Evolutionary conservation across 129 eudicot species (phyloP), one percentile per base, ranked within the genome.

Genomic region (Ambrosia artemisiifolia): DNA sequence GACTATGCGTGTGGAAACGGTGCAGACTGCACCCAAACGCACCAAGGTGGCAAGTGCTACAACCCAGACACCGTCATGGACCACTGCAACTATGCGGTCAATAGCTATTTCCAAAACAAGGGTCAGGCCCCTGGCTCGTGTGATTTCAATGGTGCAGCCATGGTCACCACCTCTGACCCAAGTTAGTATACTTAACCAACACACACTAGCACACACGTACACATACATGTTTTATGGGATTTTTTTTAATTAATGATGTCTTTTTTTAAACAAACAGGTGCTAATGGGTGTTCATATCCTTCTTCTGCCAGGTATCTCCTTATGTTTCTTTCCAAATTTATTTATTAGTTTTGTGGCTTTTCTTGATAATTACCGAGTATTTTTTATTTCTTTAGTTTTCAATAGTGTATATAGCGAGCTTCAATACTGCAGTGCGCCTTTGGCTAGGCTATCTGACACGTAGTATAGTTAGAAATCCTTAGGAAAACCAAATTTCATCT

Each of bases 1-100:
- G 97, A 91, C 84, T 91, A 84, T 42, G 96, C 97, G 2, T 91
- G 97, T 83, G 96, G 96, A 74, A 75, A 84, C 33, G 97, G 97
- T 47, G 97, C 88, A 9, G 97, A 91, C 46, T 91, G 97, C 81
- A 82, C 70, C 67, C 96, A 85, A 34, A 80, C 79, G 19, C 88
- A 82, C 56, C 83, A 81, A 74, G 83, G 64, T 70, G 97, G 96
- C 4, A 67, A 64, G 20, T 92, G 97, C 53, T 88, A 30, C 71
- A 91, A 81, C 84, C 96, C 97, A 0, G 83, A 91, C 77, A 83
- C 88, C n/a, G 86, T 91, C 10, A 24, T 74, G 42, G 93, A 88
- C 72, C 97, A 91, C 76, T 91, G 97, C 57, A 88, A 63, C 69
- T 91, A 78, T 55, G 97, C 97, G 11, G 91, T 86, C 13, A 91